Conservation (phyloP, 768 basidiomycete species). For the Phylloporus sp. region DNA sequence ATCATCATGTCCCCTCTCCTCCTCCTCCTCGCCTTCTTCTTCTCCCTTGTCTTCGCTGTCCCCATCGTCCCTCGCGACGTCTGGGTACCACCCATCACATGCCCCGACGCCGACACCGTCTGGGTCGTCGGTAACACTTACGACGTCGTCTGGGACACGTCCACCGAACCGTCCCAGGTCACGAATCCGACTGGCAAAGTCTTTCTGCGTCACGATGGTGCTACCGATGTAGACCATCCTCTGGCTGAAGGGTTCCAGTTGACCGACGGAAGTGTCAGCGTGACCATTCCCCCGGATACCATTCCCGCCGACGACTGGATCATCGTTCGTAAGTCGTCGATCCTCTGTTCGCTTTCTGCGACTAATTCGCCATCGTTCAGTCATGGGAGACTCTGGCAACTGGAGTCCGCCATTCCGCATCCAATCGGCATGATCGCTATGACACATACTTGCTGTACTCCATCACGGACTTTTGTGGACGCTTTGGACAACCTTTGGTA, state of each 20-base stretch:
- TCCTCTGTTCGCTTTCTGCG: neutral
- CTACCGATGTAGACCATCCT: slow-evolving; percentile 30
- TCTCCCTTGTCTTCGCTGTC: slow-evolving; percentile 28
- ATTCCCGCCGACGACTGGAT: slow-evolving; percentile 37
- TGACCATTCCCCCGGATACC: slow-evolving; percentile 37
- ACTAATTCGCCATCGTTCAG: slow-evolving; percentile 21
- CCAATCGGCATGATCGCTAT: slow-evolving; percentile 16
- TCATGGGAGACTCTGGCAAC: slow-evolving; percentile 54
- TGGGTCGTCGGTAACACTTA: slow-evolving; percentile 40
- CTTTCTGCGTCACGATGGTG: slow-evolving; percentile 34
- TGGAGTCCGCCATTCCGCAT: slow-evolving; percentile 44
- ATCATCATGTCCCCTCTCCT: neutral
- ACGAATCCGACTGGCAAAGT: slow-evolving; percentile 44
- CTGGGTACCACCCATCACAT: slow-evolving; percentile 40
- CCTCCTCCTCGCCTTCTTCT: neutral
- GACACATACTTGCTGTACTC: neutral
- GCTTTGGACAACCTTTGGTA: slow-evolving; percentile 9
- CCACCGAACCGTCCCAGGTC: slow-evolving; percentile 39
- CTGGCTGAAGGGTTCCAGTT: slow-evolving; percentile 39
- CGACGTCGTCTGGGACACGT: slow-evolving; percentile 45
- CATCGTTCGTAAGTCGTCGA: slow-evolving; percentile 42
- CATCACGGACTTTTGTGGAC: slow-evolving; percentile 14
- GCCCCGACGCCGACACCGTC: slow-evolving; percentile 31
- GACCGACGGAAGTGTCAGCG: slow-evolving; percentile 29
- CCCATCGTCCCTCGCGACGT: slow-evolving; percentile 41